Evolutionary conservation across 169 alveolate genomes (phyloP), one percentile per base, ranked within the genome.

Genomic region (Toxoplasma gondii): DNA sequence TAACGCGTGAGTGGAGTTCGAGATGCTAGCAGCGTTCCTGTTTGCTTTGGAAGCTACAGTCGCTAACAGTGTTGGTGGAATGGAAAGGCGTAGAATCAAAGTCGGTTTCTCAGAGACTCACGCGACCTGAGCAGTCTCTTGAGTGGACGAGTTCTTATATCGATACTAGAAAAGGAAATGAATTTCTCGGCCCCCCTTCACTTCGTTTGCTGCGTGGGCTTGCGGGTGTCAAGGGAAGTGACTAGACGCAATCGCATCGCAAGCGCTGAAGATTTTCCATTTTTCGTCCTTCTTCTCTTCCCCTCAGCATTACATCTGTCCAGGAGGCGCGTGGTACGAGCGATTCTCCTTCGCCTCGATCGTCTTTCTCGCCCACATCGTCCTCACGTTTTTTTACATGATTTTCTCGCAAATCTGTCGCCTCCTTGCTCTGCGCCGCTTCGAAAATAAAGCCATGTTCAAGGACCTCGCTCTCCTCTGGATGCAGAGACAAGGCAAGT

Each of bases 391-490:
- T 17, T 7, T 87, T 12, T 87, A 87, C 41, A 49, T 87, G 82
- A 17, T 38, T 49, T 53, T 54, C n/a, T 49, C 92, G 38, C 92
- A 87, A 54, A n/a, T 87, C 34, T 31, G 41, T 5, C 80, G 92
- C 43, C 92, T 87, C 44, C 82, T 87, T 0, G 82, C 92, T 58
- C 22, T 87, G 49, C 49, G 41, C 34, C 92, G 80, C 17, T 34
- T 87, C 53, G 92, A 87, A 38, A 36, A 87, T 54, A 87, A 87
- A 38, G 92, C 92, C 49, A 45, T 87, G 49, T 87, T 87, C 92
- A 87, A 74, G 34, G 92, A 87, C 58, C 92, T 87, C 49, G 92
- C 92, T 22, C 81, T n/a, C 53, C 58, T 87, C 9, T 69, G 81
- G 53, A 34, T 87, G 81, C 41, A 54, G 22, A 36, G 58, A 34